These are phyloP conservation scores for Mycosphaerella sp. DNA, from an alignment of 2,329 filamentous ascomycete genomes.

Conservation along the genomic window DNA sequence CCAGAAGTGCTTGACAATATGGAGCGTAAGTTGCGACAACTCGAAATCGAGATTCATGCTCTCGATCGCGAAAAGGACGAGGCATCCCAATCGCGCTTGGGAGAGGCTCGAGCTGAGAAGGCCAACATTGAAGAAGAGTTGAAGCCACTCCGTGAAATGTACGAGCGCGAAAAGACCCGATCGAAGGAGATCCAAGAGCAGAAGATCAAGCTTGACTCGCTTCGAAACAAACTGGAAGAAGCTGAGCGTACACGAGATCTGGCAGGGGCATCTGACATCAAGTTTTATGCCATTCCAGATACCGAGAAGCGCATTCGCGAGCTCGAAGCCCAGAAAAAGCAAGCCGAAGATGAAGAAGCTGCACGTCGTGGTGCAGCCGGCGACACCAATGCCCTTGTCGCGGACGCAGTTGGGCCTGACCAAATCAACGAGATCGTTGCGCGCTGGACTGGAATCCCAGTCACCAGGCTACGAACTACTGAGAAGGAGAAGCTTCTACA, in stretches of 20 bases:
- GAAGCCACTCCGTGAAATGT: slow-evolving; percentile 86
- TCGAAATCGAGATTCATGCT: slow-evolving; percentile 96
- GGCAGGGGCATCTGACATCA: slow-evolving; percentile 81
- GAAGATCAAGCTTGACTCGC: slow-evolving; percentile 87
- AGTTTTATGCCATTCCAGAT: slow-evolving; percentile 96
- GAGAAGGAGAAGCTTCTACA: slow-evolving; percentile 98
- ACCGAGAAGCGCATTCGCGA: slow-evolving; percentile 72
- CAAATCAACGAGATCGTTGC: slow-evolving; percentile 99
- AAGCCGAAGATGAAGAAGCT: slow-evolving; percentile 66
- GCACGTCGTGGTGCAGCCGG: slow-evolving; percentile 53
- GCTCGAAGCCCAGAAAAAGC: slow-evolving; percentile 71
- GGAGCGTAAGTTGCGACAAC: slow-evolving; percentile 80
- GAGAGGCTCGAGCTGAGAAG: slow-evolving; percentile 79
- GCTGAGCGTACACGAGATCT: slow-evolving; percentile 84
- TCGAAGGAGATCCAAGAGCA: slow-evolving; percentile 51
- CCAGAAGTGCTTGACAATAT: slow-evolving; percentile 93
- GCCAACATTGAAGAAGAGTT: slow-evolving; percentile 93
- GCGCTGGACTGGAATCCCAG: slow-evolving; percentile 96
- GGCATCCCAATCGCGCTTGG: slow-evolving; percentile 75
- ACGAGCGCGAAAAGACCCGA: slow-evolving; percentile 85
- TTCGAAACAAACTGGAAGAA: slow-evolving; percentile 88
- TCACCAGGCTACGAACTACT: slow-evolving; percentile 85
- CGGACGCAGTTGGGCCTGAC: slow-evolving; percentile 89
- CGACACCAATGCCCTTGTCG: slow-evolving; percentile 60
- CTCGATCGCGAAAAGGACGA: slow-evolving; percentile 91